Conservation (phyloP, 1,139 yeast genomes). For the Magnusiomyces clavatus region DNA sequence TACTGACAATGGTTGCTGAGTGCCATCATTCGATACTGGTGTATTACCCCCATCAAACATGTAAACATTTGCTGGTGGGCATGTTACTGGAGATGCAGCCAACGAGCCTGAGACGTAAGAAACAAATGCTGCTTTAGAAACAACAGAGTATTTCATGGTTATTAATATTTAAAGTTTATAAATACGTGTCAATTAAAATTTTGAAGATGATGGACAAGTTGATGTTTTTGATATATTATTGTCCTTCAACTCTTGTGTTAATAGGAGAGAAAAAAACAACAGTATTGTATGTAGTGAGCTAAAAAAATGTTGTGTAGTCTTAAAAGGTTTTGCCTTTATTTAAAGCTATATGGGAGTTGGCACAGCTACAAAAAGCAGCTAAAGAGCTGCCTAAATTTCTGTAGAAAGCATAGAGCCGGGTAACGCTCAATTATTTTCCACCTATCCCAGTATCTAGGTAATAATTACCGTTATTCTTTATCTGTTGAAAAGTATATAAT, state of each 20-base stretch:
- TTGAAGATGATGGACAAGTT: too few relatives aligned
- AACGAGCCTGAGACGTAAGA: constrained; percentile 2
- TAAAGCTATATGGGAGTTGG: background rate
- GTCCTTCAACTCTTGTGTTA: too few relatives aligned
- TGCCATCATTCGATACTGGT: background rate
- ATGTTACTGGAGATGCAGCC: constrained; percentile 3
- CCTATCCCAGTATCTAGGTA: too few relatives aligned
- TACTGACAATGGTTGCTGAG: constrained; percentile 8
- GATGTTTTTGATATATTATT: too few relatives aligned
- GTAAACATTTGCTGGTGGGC: constrained; percentile 15
- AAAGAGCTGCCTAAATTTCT: too few relatives aligned
- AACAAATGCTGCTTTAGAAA: constrained; percentile 4
- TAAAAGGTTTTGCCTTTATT: background rate
- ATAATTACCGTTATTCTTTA: too few relatives aligned
- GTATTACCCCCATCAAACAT: constrained; percentile 3
- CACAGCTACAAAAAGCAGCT: background rate
- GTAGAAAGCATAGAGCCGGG: background rate
- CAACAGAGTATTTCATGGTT: constrained; percentile 3
- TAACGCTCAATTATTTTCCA: background rate
- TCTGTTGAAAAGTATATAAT: too few relatives aligned
- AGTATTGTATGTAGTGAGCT: background rate
- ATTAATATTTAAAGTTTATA: background rate
- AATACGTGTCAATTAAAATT: too few relatives aligned
- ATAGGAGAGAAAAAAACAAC: background rate
- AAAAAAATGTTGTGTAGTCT: too few relatives aligned